Evolutionary conservation across 306 rosid species (phyloP).

Genomic region (Styphnolobium japonicum): DNA sequence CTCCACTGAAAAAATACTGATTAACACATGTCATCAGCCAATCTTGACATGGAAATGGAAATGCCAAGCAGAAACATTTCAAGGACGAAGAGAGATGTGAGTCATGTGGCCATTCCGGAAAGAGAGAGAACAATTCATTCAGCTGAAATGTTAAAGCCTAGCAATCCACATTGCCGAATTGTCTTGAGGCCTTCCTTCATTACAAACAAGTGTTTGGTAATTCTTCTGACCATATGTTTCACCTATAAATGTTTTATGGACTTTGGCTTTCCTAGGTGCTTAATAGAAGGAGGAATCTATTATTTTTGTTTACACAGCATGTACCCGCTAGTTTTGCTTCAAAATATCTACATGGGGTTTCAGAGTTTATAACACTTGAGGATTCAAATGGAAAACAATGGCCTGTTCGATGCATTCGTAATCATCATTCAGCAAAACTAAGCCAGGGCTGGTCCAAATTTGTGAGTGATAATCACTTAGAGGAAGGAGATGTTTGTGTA

Average conservation of each 20-base stretch:
- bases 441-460: constrained; percentile 5
- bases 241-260: not conserved
- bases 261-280: not conserved
- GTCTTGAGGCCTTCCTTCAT: constrained; percentile 2
- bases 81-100: not conserved
- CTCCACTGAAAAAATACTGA: not conserved
- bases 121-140: not conserved
- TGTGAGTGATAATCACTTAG: not conserved
- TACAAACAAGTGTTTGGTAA: not conserved
- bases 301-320: not conserved
- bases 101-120: not conserved
- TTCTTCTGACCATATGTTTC: not conserved
- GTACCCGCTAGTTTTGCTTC: not conserved
- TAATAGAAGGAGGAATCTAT: not conserved
- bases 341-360: not conserved
- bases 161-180: constrained; percentile 8
- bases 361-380: not conserved
- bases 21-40: not conserved
- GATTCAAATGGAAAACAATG: not conserved
- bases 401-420: not conserved
- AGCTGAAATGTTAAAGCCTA: not conserved
- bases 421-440: not conserved
- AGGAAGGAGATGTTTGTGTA: constrained; percentile 1
- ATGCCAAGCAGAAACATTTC: not conserved
- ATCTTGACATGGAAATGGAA: not conserved